Evolutionary conservation across 2,329 filamentous ascomycete species (phyloP), one percentile per base, ranked within the genome.

Genomic region (Cercospora citrullina): DNA sequence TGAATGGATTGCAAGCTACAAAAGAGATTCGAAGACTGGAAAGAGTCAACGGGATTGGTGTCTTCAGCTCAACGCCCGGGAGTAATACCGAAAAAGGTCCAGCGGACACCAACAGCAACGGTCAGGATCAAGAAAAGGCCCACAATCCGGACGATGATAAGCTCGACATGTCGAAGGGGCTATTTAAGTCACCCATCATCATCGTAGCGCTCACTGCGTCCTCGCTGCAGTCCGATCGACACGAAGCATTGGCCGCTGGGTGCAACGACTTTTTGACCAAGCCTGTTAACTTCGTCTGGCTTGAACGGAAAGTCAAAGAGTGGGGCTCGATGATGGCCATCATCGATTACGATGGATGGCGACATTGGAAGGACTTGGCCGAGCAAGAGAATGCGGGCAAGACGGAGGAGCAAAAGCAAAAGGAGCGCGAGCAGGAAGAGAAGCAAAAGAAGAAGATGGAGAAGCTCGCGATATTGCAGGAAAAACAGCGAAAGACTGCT

Each of bases 241-340:
- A 97, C 77, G 94, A 97, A 79, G 95, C 95, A 3, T 83, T 98
- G 75, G 94, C 94, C 30, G 95, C 94, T 45, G 95, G 95, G 4
- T 98, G 95, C 79, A 99, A 99, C 78, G 95, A 99, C 80, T 99
- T 98, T 80, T 84, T 99, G 78, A 98, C 95, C 69, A 77, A 97
- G 92, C 95, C 95, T 21, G 94, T 99, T 73, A 96, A 96, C 79
- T 97, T 97, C 77, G 91, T 96, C 68, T 99, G 94, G 94, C 87
- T 99, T 28, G 93, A 97, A 79, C 89, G 94, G 67, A 99, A 99
- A 80, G 94, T 98, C 74, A 97, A 96, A 82, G 95, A 99, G 84
- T 99, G 95, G 95, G 95, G 95, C 66, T 98, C 95, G 83, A 99
- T 99, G 95, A 95, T 98, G 83, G 95, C 95, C 9, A 86, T 99